phyloP scores from a whole-genome alignment of 306 rosid species.

The Prinsepia uniflora region DNA sequence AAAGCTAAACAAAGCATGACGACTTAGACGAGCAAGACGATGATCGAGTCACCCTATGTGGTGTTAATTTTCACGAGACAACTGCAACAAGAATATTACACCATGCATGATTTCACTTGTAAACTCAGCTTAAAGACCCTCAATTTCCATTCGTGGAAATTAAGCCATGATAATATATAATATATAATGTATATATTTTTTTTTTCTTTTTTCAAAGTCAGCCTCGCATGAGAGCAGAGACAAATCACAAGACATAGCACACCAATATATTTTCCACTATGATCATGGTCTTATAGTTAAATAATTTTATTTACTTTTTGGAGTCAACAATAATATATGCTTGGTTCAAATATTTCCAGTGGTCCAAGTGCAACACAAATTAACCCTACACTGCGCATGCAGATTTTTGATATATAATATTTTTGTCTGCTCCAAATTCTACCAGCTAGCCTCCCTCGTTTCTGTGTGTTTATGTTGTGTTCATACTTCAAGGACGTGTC shows the following conservation, averaged over 20 bases:
- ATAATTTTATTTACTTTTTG: neutral
- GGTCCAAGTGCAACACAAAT: constrained; percentile 3
- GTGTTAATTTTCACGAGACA: too few species aligned
- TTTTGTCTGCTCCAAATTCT: neutral
- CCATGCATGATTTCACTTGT: too few species aligned
- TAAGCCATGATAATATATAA: too few species aligned
- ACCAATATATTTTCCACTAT: constrained; percentile 8
- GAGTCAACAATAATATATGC: neutral
- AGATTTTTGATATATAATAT: neutral
- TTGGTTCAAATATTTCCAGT: neutral
- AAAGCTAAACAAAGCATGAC: too few species aligned
- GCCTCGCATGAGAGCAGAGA: constrained; percentile 4
- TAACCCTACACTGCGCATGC: neutral
- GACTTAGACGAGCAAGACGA: too few species aligned
- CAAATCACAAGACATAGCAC: neutral
- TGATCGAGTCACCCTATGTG: too few species aligned
- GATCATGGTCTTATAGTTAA: too few species aligned
- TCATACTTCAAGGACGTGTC: neutral
- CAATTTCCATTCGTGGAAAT: too few species aligned
- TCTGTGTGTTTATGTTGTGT: neutral
- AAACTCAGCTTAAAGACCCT: too few species aligned
- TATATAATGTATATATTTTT: too few species aligned
- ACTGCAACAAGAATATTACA: too few species aligned
- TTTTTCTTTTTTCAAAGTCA: constrained; percentile 4
- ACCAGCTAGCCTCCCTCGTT: neutral